Base-by-base conservation (phyloP, 2,329 filamentous ascomycete genomes). In the Reticulascus tulasneorum region DNA sequence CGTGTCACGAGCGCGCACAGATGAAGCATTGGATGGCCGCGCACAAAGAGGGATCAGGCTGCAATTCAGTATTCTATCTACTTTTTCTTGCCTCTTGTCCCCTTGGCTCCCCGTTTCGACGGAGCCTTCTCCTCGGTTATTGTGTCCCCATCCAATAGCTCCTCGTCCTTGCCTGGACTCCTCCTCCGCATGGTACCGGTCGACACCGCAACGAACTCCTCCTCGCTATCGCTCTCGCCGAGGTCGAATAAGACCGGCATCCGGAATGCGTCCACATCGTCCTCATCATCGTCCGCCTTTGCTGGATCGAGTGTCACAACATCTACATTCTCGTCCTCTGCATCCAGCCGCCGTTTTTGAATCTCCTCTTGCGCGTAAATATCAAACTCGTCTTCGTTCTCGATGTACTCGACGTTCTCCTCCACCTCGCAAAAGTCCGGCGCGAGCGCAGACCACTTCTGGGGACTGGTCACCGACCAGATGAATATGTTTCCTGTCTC, bases 381-480 rank as follows among this genome's bases (percentile, higher is more conserved):
- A 59, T 98, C 94, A 51, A 98, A 98, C 56, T 98, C 93, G 57
- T 98, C 93, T 63, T 98, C 93, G 37, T 79, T 78, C 60, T 98
- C 93, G 26, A 94, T 79, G 56, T 98, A 98, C 58, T 97, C 88
- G 16, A 95, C 89, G 50, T 98, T 98, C 63, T 98, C 93, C 62
- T 98, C 93, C 11, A 98, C 89, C 61, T 98, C 93, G 25, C 83
- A 86, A 60, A 98, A 98, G 62, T 98, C 94, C 0, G 93, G 93
- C 6, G 94, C 94, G 20, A 98, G 74, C 2, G 93, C 91, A 12
- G 90, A 96, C 94, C 93, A 98, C 51, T 93, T 86, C 56, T 98
- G 94, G 9, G 93, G 91, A 36, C 87, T 93, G 25, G 91, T 82
- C 37, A 96, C 93, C 6, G 88, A 91, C 93, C 93, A 98, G 22